Conservation (phyloP, 345 rosid genomes). For the Mercurialis annua region DNA sequence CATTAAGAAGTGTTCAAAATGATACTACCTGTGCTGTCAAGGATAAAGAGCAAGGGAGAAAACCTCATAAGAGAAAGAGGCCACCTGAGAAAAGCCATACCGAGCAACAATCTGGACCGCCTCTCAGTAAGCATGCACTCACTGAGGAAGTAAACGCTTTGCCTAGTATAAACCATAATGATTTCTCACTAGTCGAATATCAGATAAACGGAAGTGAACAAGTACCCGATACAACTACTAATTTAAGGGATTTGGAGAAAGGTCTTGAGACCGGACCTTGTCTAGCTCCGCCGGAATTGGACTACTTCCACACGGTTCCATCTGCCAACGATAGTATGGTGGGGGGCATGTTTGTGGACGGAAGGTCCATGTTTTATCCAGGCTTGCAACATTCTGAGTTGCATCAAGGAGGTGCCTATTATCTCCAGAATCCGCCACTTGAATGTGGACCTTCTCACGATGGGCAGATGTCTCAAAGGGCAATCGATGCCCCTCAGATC, state of each 20-base stretch:
- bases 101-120: slow-evolving; percentile 32
- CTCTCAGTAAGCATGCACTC: slow-evolving; percentile 26
- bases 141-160: slow-evolving; percentile 38
- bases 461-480: slow-evolving; percentile 42
- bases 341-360: slow-evolving; percentile 50
- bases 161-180: slow-evolving; percentile 60
- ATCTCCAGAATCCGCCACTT: slow-evolving; percentile 40
- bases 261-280: slow-evolving; percentile 35
- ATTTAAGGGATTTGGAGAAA: slow-evolving; percentile 37
- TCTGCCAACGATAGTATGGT: slow-evolving; percentile 36
- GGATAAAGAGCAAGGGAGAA: slow-evolving; percentile 42
- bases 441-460: slow-evolving; percentile 44
- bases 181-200: slow-evolving; percentile 40
- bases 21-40: slow-evolving; percentile 23
- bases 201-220: slow-evolving; percentile 32
- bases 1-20: slow-evolving; percentile 16
- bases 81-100: slow-evolving; percentile 30
- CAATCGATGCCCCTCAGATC: slow-evolving; percentile 30
- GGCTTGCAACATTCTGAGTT: slow-evolving; percentile 41
- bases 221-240: slow-evolving; percentile 34
- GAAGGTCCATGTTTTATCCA: slow-evolving; percentile 53
- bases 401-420: slow-evolving; percentile 43
- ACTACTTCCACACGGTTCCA: slow-evolving; percentile 46
- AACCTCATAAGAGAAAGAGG: slow-evolving; percentile 46
- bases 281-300: slow-evolving; percentile 33